Evolutionary conservation across 1,284 basidiomycete species (phyloP), one percentile per base, ranked within the genome.

Genomic region (Malassezia sympodialis): DNA sequence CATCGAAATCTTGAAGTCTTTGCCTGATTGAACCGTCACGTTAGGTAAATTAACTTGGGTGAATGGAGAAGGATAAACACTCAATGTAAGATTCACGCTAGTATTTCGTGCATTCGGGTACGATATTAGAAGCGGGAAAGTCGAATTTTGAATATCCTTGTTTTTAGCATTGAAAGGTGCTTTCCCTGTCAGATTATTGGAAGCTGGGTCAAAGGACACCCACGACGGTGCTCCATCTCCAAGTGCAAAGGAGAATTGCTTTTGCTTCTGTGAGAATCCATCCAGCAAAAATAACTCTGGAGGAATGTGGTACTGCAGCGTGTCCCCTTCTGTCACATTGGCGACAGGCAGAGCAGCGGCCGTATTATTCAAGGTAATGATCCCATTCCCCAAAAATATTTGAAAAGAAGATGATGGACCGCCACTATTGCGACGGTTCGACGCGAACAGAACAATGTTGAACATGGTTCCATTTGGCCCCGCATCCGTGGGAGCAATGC

Each of bases 31-130:
- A 3, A 65, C 49, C 7, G 48, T 51, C 32, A 60, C 52, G 40
- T 63, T 76, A 4, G 83, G 81, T 34, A 88, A 74, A 12, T 77
- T 76, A 17, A 80, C 73, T n/a, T 76, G 62, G 15, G 79, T 79
- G 75, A 90, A 89, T 67, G 81, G 83, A 0, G 86, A 84, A 5
- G 83, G 79, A 19, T 83, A 83, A 23, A 86, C 73, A 14, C 79
- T 43, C 17, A 52, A 8, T 30, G 49, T 28, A 10, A 57, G 27
- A 30, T 53, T 84, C 82, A 43, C 79, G 56, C 28, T 76, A 62
- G 21, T 48, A 7, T 75, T 58, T 3, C 82, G 81, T 67, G 87
- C 85, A 68, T 32, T 28, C 2, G 48, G 39, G 34, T 52, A 41
- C 10, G 49, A 19, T 7, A 52, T 34, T 2, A 42, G 35, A 21